These are phyloP conservation scores for Solanum sejunctum DNA, from an alignment of 257 asterid species.

Conservation along the genomic window DNA sequence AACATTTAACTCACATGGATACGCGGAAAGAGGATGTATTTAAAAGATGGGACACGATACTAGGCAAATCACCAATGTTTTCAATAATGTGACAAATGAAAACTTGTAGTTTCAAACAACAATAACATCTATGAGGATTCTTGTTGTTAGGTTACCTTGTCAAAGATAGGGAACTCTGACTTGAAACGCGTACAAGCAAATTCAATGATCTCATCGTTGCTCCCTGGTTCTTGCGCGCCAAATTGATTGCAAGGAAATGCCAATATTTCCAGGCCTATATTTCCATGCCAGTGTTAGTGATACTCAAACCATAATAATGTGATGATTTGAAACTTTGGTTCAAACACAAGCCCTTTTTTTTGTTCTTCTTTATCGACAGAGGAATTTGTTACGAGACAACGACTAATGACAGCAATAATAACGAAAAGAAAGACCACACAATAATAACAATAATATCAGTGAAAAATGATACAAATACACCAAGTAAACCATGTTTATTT, in stretches of 20 bases:
- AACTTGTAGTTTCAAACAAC: not conserved
- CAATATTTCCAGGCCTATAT: conserved; percentile 59
- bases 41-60: not conserved
- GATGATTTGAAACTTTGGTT: not conserved
- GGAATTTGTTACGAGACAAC: not conserved
- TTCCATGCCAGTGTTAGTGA: not conserved
- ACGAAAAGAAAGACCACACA: not conserved
- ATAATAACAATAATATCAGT: not conserved
- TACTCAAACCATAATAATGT: not conserved
- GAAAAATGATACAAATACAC: not conserved
- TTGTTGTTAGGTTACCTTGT: conserved; percentile 29
- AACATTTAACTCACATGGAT: not conserved
- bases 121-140: not conserved
- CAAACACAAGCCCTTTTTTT: not conserved
- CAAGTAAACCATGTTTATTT: not conserved
- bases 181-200: conserved; percentile 71
- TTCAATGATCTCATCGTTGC: conserved; percentile 48
- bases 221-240: conserved; percentile 83
- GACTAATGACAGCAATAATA: not conserved
- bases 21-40: not conserved
- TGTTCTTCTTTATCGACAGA: not conserved
- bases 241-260: conserved; percentile 96
- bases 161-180: conserved; percentile 65
- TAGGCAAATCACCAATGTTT: not conserved
- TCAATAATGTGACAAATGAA: not conserved